Conservation (phyloP, 2,329 filamentous ascomycete species). For the Fusarium abutilonis region DNA sequence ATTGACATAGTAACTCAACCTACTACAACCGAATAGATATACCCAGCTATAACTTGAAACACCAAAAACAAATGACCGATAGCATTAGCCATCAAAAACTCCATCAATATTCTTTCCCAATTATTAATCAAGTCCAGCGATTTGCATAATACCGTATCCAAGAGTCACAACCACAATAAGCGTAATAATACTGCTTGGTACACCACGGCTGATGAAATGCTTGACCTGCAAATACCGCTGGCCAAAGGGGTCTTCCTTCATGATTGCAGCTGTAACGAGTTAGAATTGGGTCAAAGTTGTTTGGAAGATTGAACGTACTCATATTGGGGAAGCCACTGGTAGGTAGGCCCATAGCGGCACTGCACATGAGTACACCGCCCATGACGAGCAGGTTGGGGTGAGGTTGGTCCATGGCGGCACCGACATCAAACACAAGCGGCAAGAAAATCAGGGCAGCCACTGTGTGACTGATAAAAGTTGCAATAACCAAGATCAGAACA, state of each 20-base stretch:
- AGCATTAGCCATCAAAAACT: slow-evolving; percentile 1
- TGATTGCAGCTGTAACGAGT: slow-evolving; percentile 79
- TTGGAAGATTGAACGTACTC: slow-evolving; percentile 73
- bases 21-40: slow-evolving; percentile 3
- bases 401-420: slow-evolving; percentile 83
- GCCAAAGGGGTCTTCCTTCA: slow-evolving; percentile 97
- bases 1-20: slow-evolving; percentile 13
- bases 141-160: slow-evolving; percentile 89
- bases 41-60: slow-evolving; percentile 2
- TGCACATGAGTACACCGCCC: slow-evolving; percentile 95
- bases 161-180: slow-evolving; percentile 85
- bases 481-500: slow-evolving; percentile 85
- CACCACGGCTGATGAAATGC: slow-evolving; percentile 93
- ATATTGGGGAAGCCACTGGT: slow-evolving; percentile 99
- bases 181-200: slow-evolving; percentile 85
- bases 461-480: slow-evolving; percentile 97
- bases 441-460: slow-evolving; percentile 95
- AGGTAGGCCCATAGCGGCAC: slow-evolving; percentile 92
- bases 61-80: neutral
- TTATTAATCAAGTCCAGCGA: slow-evolving; percentile 68
- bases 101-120: neutral
- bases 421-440: slow-evolving; percentile 88
- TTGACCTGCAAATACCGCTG: slow-evolving; percentile 91
- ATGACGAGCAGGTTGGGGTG: slow-evolving; percentile 96
- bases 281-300: slow-evolving; percentile 27